Conservation (phyloP, 139 green algal genomes). For the Gonium pectorale region DNA sequence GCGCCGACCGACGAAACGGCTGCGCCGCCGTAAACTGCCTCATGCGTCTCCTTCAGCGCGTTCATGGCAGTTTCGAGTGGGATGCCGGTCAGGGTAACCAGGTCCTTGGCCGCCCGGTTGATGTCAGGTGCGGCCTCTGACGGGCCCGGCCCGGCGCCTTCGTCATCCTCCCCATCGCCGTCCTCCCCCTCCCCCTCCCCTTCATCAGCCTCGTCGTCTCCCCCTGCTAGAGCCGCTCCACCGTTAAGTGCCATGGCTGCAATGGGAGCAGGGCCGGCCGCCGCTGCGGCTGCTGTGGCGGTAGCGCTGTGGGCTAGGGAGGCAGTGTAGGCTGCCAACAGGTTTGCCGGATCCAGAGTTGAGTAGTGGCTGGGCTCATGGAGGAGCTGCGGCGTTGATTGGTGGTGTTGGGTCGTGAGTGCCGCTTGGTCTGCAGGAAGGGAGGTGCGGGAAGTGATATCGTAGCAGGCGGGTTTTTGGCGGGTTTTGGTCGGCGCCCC, state of each 20-base stretch:
- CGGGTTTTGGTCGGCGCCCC: neutral
- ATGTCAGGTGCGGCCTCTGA: neutral
- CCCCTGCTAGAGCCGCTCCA: neutral
- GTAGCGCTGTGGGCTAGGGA: neutral
- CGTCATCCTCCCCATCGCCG: neutral
- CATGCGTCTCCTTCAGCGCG: slow-evolving; percentile 16
- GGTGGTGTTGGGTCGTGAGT: neutral
- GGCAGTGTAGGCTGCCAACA: neutral
- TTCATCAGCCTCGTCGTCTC: neutral
- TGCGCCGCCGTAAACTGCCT: neutral
- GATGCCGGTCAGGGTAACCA: neutral
- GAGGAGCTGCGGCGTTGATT: too few species aligned
- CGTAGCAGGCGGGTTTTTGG: neutral
- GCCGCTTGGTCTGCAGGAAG: neutral
- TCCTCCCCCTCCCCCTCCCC: neutral
- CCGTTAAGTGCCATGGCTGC: too few species aligned
- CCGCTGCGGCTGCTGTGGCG: neutral
- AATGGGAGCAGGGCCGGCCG: too few species aligned
- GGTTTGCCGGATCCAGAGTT: neutral
- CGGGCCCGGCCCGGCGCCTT: neutral
- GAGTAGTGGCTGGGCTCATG: neutral
- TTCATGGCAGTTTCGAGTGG: neutral
- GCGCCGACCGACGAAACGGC: neutral
- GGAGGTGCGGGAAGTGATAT: neutral
- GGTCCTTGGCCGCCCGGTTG: neutral